Base-by-base conservation (phyloP, 495 filamentous ascomycete genomes). In the Lophiostoma macrostomum region DNA sequence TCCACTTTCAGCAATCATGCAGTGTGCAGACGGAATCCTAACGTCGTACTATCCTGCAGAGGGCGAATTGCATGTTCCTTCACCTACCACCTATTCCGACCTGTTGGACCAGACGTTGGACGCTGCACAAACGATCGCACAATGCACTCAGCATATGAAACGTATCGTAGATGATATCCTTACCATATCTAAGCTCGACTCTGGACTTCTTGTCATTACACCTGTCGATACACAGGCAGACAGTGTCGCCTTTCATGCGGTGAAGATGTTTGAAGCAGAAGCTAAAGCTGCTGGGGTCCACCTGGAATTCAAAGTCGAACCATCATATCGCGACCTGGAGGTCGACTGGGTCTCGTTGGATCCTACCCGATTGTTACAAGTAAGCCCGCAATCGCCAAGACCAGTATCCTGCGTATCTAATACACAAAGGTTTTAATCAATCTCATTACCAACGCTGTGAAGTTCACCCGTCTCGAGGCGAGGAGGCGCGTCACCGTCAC, bases 401-500 rank as follows among this genome's bases (percentile, higher is more conserved):
- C 1, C 5, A 2, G 12, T 23, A 38, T 46, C 12, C 5, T 3
- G 11, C 7, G 20, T 1, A 8, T 18, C 42, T 46, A 34, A 39
- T 11, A 30, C 16, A 4, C 25, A 23, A 20, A 52, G 29, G 49
- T 68, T 19, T 47, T 90, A 3, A 82, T 87, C 55, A 88, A 88
- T 58, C 73, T 91, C 3, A 76, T 86, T 60, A 86, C 82, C 4
- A 90, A 91, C 58, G 84, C 86, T 1, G 84, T 90, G 51, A 90
- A 90, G 60, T 90, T 88, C 57, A 88, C 85, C n/a, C 25, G 53
- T 2, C 20, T 36, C 8, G 39, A 30, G 23, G 13, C 22, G 8
- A 44, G 0, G 6, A 54, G 62, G 4, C 27, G 20, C 2, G 61
- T 65, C 25, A 47, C 30, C 0, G 49, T 67, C 8, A 29, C 32